Base-by-base conservation (phyloP, 192 early-diverging fungal species). In the Obelidium mucronatum region DNA sequence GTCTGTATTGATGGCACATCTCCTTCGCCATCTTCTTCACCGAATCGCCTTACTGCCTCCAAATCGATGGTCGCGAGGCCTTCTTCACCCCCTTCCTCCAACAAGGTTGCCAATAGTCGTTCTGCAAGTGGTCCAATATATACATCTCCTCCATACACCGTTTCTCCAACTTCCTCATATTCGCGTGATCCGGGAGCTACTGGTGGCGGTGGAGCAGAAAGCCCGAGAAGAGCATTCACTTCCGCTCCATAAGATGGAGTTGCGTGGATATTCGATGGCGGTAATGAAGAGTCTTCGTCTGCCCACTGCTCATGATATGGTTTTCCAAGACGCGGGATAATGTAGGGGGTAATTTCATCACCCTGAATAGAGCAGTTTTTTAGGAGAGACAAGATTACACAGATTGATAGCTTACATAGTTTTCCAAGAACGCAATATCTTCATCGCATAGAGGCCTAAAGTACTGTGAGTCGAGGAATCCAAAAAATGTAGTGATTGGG, bases 401-500 rank as follows among this genome's bases (percentile, higher is more conserved):
- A 40, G 22, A 37, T 37, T 48, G 8, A 53, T 30, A 35, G 56
- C 17, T 64, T 77, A 86, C 88, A 59, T 87, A 79, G 40, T 84
- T 73, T 69, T 93, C 86, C 67, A 98, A 76, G 59, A 90, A 88
- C 15, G 78, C 76, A 30, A 95, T 62, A 78, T 98, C 97, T 22
- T 93, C 91, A 60, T 96, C 94, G 24, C 84, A 88, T 54, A 97
- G 85, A 36, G 82, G 83, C 24, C 94, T 82, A 73, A 94, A 95
- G 71, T 92, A 97, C 71, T 95, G 94, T 4, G 53, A n/a, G 26
- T 97, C 97, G 53, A 92, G 81, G 5, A 91, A 92, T 5, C 84
- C 68, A 92, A 91, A 96, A 74, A 94, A 98, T 3, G 88, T 88
- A 19, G 88, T 86, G 55, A 95, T 92, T n/a, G 94, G 92, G 26